A percentile compares a stretch with the other conserved stretches of the same genome.
These are phyloP conservation scores for Zhuliangozyma parablackwelliae DNA, from an alignment of 1,139 yeast species.

Conservation along the genomic window DNA sequence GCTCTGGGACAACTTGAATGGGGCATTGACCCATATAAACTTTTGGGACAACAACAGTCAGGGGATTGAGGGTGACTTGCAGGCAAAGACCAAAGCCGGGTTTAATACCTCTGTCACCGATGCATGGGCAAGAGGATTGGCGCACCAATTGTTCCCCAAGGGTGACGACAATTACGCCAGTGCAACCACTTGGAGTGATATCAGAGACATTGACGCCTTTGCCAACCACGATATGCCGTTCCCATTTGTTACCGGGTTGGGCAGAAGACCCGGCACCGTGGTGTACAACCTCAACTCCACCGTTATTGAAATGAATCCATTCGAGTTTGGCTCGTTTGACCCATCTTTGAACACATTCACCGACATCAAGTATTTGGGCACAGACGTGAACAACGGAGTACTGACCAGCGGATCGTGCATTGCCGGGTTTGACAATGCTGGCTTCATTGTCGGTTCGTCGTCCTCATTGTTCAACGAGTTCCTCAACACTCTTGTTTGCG, in stretches of 20 bases:
- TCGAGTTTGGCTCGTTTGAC: conserved; percentile 42
- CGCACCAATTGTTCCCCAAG: conserved; percentile 33
- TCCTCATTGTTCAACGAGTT: conserved; percentile 75
- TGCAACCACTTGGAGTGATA: conserved; percentile 28
- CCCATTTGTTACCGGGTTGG: conserved; percentile 33
- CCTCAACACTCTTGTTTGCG: conserved; percentile 52
- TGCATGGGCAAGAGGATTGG: conserved; percentile 36
- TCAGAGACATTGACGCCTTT: conserved; percentile 24
- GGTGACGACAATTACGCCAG: conserved; percentile 21
- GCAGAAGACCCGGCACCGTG: conserved; percentile 32
- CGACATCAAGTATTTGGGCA: conserved; percentile 35
- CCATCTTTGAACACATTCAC: conserved; percentile 35
- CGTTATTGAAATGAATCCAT: conserved; percentile 39
- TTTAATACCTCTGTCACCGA: conserved; percentile 29
- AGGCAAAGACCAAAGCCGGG: conserved; percentile 29
- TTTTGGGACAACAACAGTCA: conserved; percentile 20
- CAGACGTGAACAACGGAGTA: conserved; percentile 26
- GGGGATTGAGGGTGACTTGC: conserved; percentile 27
- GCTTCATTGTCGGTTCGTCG: conserved; percentile 72
- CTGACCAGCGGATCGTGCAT: conserved; percentile 39
- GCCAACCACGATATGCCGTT: conserved; percentile 37
- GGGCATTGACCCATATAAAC: conserved; percentile 26
- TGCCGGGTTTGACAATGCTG: conserved; percentile 73
- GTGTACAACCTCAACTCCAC: conserved; percentile 34
- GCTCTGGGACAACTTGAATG: conserved; percentile 17